phyloP scores from a whole-genome alignment of 108 stramenopile genomes.

The Stephanodiscus triporus region DNA sequence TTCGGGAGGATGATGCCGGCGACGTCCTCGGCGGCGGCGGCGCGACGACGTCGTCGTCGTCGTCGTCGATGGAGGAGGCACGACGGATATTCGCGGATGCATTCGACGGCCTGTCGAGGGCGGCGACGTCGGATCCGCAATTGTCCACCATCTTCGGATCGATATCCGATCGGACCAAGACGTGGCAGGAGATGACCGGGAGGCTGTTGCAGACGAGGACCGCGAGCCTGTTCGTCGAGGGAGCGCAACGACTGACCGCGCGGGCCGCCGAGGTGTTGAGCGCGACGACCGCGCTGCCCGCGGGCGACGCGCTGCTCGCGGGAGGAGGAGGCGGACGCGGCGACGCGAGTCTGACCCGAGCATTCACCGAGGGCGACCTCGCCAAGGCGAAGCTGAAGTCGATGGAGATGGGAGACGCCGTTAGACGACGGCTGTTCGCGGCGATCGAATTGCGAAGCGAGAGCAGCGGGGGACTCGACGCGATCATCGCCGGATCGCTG shows the following conservation, averaged over 20 bases:
- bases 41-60: constrained; percentile 5
- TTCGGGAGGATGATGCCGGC: constrained; percentile 11
- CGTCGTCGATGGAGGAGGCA: constrained; percentile 18
- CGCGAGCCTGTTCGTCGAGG: constrained; percentile 80
- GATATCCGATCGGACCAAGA: constrained; percentile 74
- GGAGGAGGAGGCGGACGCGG: neutral
- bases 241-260: constrained; percentile 73
- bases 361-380: constrained; percentile 89
- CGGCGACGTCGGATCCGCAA: constrained; percentile 74
- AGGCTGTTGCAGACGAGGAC: constrained; percentile 77
- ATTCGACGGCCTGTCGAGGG: constrained; percentile 69
- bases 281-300: constrained; percentile 62
- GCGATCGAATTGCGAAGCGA: constrained; percentile 87
- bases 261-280: constrained; percentile 68
- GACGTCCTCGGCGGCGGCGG: constrained; percentile 8
- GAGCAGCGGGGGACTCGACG: constrained; percentile 87
- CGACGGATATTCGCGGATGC: constrained; percentile 66
- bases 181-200: constrained; percentile 86
- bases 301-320: neutral
- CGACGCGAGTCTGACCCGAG: constrained; percentile 64
- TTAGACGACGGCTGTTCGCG: constrained; percentile 69
- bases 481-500: constrained; percentile 87
- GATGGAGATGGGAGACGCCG: constrained; percentile 84
- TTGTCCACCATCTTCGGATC: constrained; percentile 65
- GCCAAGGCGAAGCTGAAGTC: constrained; percentile 87